Conservation (phyloP, 352 stramenopile species). For the Globisporangium acanthophoron region DNA sequence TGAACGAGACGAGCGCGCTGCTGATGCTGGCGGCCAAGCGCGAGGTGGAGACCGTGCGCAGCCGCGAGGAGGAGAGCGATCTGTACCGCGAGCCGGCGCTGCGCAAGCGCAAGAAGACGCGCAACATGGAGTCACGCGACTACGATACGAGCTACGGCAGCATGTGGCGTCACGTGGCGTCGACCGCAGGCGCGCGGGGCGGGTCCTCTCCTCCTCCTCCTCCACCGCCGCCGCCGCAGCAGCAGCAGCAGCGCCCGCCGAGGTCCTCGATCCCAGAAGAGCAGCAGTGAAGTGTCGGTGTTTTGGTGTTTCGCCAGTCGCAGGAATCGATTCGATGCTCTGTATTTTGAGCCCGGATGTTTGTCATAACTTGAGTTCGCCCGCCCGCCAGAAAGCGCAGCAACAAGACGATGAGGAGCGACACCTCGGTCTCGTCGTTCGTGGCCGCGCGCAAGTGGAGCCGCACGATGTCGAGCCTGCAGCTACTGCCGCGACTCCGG, state of each 20-base stretch:
- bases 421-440: not conserved
- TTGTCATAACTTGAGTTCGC: too few relatives aligned
- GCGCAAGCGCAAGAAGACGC: constrained; percentile 22
- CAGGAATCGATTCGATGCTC: too few relatives aligned
- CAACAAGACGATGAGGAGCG: not conserved
- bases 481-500: not conserved
- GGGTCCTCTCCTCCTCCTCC: not conserved
- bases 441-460: not conserved
- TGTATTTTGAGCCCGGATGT: too few relatives aligned
- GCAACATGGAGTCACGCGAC: constrained; percentile 9
- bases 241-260: not conserved
- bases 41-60: constrained; percentile 19
- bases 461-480: not conserved
- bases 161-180: constrained; percentile 4
- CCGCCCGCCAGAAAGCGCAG: too few relatives aligned
- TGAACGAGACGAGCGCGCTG: constrained; percentile 26
- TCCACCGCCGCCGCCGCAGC: too few relatives aligned
- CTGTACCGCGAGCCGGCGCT: constrained; percentile 69
- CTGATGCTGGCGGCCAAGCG: constrained; percentile 30
- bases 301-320: not conserved
- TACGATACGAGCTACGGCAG: constrained; percentile 12
- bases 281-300: not conserved
- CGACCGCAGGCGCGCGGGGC: not conserved
- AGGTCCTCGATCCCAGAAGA: constrained; percentile 6
- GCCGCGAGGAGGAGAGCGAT: constrained; percentile 54